Base-by-base conservation (phyloP, 2,329 filamentous ascomycete species). In the Corynespora cassiicola region DNA sequence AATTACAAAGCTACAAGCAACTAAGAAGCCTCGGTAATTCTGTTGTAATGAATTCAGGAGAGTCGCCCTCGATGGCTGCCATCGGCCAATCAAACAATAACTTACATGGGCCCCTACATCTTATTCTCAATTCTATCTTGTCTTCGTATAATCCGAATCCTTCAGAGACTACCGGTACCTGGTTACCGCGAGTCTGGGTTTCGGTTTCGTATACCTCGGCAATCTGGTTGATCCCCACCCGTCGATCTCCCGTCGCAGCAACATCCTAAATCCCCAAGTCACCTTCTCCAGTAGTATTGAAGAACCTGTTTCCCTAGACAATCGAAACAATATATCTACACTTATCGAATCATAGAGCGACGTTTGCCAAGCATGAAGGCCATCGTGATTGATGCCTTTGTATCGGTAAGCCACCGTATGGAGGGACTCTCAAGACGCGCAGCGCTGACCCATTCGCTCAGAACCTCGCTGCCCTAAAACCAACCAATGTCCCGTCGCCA, bases 391-490 rank as follows among this genome's bases (percentile, higher is more conserved):
- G 12, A 30, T n/a, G 14, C 33, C 10, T 43, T 43, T 35, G 40
- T 39, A 10, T 23, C 28, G 27, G 40, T 43, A 17, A 20, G 34
- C 14, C 6, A 16, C 9, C 28, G 18, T 7, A 4, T 23, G 8
- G 11, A 19, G 7, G 5, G 35, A 22, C n/a, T n/a, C 16, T 18
- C 11, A 3, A 8, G 5, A 6, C 27, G n/a, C 14, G 14, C 25
- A 14, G 18, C 26, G 26, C 17, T 35, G 25, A 36, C 17, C 28
- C 21, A 30, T n/a, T 3, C 3, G 20, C 19, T 9, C 24, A 64
- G 61, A 41, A 66, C 65, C 37, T 69, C 46, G 15, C 53, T 56
- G 25, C 55, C 63, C 36, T 66, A 5, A 29, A 32, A 21, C 45
- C 54, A 6, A 39, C 34, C 17, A 34, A 50, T 9, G 36, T 55